These are phyloP conservation scores for Globisporangium nagaii DNA, from an alignment of 352 stramenopile species.

Conservation along the genomic window DNA sequence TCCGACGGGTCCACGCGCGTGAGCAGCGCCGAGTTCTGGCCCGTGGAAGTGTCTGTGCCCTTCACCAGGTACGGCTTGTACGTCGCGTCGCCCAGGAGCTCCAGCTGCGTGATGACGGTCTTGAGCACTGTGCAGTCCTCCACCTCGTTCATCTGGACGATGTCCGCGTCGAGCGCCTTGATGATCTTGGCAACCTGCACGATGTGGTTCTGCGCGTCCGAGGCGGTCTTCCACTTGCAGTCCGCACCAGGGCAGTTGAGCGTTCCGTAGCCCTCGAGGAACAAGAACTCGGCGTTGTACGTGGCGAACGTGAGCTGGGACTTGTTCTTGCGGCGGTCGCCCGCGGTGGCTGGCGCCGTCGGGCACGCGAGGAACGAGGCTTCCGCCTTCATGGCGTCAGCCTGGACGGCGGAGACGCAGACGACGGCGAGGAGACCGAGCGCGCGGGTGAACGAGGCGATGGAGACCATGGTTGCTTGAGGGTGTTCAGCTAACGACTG, in stretches of 20 bases:
- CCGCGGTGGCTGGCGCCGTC: constrained; percentile 27
- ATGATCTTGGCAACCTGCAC: constrained; percentile 45
- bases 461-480: constrained; percentile 28
- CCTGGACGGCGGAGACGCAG: constrained; percentile 15
- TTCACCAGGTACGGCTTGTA: constrained; percentile 63
- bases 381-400: constrained; percentile 10
- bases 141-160: constrained; percentile 64
- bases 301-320: constrained; percentile 57
- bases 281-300: constrained; percentile 63
- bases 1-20: constrained; percentile 55
- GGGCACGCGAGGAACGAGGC: constrained; percentile 40
- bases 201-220: constrained; percentile 40
- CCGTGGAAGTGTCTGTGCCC: constrained; percentile 56
- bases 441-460: constrained; percentile 11
- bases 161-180: constrained; percentile 47
- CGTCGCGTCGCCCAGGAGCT: constrained; percentile 35
- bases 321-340: constrained; percentile 39
- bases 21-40: constrained; percentile 59
- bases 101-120: constrained; percentile 42
- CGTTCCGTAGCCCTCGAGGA: constrained; percentile 31
- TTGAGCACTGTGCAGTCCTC: constrained; percentile 50
- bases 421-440: constrained; percentile 15
- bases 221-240: constrained; percentile 45
- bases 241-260: constrained; percentile 40
- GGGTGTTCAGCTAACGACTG: neutral